phyloP scores from a whole-genome alignment of 768 basidiomycete genomes.

The Rhodotorula toruloides region DNA sequence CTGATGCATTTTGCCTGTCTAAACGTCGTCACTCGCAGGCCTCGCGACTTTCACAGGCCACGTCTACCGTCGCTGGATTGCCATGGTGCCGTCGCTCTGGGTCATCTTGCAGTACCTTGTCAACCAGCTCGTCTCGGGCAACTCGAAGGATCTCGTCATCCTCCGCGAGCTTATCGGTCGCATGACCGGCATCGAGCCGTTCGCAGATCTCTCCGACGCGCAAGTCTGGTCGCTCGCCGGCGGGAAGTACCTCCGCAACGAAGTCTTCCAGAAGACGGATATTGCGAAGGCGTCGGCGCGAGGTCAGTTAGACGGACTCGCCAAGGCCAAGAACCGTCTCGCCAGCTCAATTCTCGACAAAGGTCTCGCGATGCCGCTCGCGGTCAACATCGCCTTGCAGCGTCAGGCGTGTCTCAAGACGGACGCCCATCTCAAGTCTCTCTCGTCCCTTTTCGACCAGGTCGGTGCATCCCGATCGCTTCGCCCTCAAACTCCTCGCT shows the following conservation, averaged over 20 bases:
- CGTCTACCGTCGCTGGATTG: constrained; percentile 72
- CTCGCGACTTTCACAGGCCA: constrained; percentile 89
- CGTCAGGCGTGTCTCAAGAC: constrained; percentile 73
- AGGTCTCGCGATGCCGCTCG: constrained; percentile 73
- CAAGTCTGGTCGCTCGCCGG: constrained; percentile 89
- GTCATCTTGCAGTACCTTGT: constrained; percentile 80
- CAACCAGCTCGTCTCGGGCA: constrained; percentile 76
- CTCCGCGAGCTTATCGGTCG: constrained; percentile 89
- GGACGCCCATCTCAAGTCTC: constrained; percentile 74
- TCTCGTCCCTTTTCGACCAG: constrained; percentile 80
- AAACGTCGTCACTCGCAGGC: constrained; percentile 52
- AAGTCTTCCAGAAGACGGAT: constrained; percentile 55
- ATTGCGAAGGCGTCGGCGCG: constrained; percentile 37
- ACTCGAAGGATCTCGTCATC: constrained; percentile 82
- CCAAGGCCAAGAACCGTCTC: constrained; percentile 45
- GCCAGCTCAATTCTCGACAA: constrained; percentile 47
- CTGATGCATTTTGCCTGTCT: background rate
- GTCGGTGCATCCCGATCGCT: constrained; percentile 53
- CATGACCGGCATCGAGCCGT: constrained; percentile 88
- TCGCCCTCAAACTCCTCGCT: background rate
- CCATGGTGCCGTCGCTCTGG: constrained; percentile 58
- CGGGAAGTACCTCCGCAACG: constrained; percentile 76
- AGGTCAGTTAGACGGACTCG: constrained; percentile 42
- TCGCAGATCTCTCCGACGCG: constrained; percentile 79
- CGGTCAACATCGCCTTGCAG: constrained; percentile 87